phyloP scores from a whole-genome alignment of 2,329 filamentous ascomycete genomes.

The Clarireedia monteithiana region DNA sequence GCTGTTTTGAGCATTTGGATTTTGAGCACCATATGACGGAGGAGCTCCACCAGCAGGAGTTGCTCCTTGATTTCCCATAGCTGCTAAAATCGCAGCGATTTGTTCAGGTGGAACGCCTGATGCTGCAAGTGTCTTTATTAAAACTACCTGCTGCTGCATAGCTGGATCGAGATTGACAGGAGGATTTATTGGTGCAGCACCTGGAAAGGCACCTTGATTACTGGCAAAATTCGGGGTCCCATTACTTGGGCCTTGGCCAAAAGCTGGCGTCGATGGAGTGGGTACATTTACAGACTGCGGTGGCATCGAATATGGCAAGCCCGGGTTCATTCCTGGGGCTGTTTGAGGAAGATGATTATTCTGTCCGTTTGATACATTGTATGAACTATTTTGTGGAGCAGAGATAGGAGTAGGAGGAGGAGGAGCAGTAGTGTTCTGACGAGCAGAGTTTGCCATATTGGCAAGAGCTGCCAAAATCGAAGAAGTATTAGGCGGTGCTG shows the following conservation, averaged over 20 bases:
- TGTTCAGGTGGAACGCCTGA: slow-evolving; percentile 73
- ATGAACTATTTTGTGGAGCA: slow-evolving; percentile 28
- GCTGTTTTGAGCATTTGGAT: slow-evolving; percentile 32
- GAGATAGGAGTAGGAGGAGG: slow-evolving; percentile 15
- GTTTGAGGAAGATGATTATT: slow-evolving; percentile 31
- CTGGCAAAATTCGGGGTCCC: slow-evolving; percentile 32
- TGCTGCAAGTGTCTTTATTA: slow-evolving; percentile 68
- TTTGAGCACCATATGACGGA: slow-evolving; percentile 22
- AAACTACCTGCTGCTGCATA: slow-evolving; percentile 62
- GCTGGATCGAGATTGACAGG: slow-evolving; percentile 38
- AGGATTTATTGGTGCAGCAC: slow-evolving; percentile 31
- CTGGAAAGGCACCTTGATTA: slow-evolving; percentile 31
- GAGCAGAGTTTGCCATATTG: slow-evolving; percentile 54
- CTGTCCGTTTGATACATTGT: slow-evolving; percentile 41
- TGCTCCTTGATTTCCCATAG: slow-evolving; percentile 24
- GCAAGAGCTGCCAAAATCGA: slow-evolving; percentile 72
- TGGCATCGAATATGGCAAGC: slow-evolving; percentile 31
- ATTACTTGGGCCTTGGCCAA: slow-evolving; percentile 30
- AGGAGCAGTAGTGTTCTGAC: slow-evolving; percentile 54
- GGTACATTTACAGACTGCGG: slow-evolving; percentile 54
- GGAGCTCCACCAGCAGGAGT: slow-evolving; percentile 18
- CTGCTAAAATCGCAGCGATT: slow-evolving; percentile 44
- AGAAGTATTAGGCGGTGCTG: slow-evolving; percentile 45
- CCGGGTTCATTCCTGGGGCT: slow-evolving; percentile 20
- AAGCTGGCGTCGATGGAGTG: slow-evolving; percentile 27